Evolutionary conservation across 257 asterid species (phyloP), one percentile per base, ranked within the genome.

Genomic region (Sherardia arvensis): DNA sequence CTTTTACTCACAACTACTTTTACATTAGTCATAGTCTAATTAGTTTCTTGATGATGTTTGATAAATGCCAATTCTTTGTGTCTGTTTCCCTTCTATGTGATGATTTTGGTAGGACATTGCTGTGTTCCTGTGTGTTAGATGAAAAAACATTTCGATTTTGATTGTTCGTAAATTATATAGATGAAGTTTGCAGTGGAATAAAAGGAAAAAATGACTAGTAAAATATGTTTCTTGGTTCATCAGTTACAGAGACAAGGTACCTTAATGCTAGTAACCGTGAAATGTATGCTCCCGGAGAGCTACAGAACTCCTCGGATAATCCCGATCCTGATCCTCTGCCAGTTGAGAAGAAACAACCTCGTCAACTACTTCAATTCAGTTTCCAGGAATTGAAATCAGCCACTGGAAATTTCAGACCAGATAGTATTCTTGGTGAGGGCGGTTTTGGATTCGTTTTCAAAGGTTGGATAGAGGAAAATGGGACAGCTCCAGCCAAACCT

Each of bases 391-490:
- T 92, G 23, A 92, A 89, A 74, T 69, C 95, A 2, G 98, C 98
- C 23, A 92, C 98, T 0, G 94, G 97, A 32, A 92, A 85, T 70
- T 92, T 92, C 73, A 80, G 97, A 54, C 98, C 97, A 0, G 98
- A 87, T 68, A 92, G 98, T 74, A 88, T 92, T 64, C 95, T 92
- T 21, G 98, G 98, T 7, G 98, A 89, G 78, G 97, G 96, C 56
- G 98, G 98, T 55, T 91, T 91, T 17, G 98, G 98, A 3, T 91
- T 78, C 48, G 98, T 91, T 9, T 92, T 92, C 83, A 89, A 92
- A 73, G 98, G 98, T 15, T 92, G 98, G 98, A 85, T 92, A 70
- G 96, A 92, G 67, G 95, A 88, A 75, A 92, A 82, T n/a, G 95
- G 98, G 40, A 89, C 95, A 3, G 85, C 81, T 17, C 95, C 98